phyloP scores from a whole-genome alignment of 305 asterid species.

The Rubia tinctorum region DNA sequence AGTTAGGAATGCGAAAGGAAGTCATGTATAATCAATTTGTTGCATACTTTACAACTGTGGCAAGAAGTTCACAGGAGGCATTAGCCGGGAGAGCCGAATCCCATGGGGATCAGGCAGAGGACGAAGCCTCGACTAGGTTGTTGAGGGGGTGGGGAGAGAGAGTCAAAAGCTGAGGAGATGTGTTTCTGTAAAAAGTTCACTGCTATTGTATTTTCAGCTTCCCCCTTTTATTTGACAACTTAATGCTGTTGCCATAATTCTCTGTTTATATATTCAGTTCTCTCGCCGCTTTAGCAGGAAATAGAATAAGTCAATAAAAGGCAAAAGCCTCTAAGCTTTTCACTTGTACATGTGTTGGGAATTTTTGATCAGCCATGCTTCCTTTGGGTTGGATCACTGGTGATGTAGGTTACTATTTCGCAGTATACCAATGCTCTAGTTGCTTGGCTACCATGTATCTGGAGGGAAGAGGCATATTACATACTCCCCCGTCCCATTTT shows the following conservation, averaged over 20 bases:
- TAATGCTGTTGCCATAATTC: neutral
- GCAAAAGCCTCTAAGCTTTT: too few species aligned
- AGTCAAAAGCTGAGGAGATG: neutral
- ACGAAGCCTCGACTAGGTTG: neutral
- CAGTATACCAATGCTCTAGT: too few species aligned
- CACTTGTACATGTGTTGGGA: too few species aligned
- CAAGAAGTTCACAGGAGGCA: neutral
- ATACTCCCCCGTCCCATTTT: too few species aligned
- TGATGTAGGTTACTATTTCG: too few species aligned
- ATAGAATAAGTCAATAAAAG: neutral
- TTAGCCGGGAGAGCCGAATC: neutral
- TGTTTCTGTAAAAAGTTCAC: neutral
- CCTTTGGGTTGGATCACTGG: too few species aligned
- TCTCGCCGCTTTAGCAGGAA: neutral
- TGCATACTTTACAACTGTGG: conserved; percentile 7
- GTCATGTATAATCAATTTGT: conserved; percentile 6
- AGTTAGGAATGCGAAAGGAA: conserved; percentile 1
- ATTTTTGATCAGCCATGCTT: too few species aligned
- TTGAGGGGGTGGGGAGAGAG: neutral
- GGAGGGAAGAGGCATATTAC: too few species aligned
- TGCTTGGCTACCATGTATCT: too few species aligned
- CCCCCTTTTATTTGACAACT: neutral
- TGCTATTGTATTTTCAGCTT: neutral
- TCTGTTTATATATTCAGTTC: neutral
- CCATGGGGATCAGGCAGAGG: neutral